Conservation (phyloP, 345 rosid genomes). For the Brassica nigra region DNA sequence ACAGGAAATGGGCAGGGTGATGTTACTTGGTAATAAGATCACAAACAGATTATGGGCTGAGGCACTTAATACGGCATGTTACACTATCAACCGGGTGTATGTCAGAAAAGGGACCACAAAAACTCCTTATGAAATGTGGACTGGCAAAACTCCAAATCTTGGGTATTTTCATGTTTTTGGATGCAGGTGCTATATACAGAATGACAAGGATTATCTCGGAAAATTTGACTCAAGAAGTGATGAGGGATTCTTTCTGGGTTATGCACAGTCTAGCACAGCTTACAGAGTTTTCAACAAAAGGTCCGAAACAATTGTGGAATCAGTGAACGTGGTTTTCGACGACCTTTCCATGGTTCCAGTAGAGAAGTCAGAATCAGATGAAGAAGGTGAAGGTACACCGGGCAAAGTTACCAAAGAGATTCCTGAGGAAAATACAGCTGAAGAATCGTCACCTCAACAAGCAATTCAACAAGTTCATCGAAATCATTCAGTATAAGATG, state of each 20-base stretch:
- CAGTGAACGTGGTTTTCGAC: no score
- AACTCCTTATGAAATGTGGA: neutral
- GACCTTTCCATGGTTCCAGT: no score
- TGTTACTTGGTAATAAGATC: neutral
- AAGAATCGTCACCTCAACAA: no score
- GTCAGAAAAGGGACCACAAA: neutral
- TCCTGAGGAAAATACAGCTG: no score
- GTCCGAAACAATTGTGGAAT: no score
- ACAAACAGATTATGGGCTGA: neutral
- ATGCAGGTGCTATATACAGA: neutral
- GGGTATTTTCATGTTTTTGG: neutral
- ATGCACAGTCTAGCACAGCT: no score
- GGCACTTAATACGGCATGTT: neutral
- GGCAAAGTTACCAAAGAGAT: no score
- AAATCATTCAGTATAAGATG: no score
- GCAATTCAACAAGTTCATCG: no score
- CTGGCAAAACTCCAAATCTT: neutral
- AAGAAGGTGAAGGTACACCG: no score
- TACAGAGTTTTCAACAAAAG: neutral
- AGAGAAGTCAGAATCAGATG: no score
- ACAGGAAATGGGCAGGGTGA: neutral
- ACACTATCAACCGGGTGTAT: neutral
- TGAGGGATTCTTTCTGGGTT: neutral
- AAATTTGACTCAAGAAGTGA: neutral
- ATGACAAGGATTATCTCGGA: neutral